Base-by-base conservation (phyloP, 1,139 yeast species). In the Yamadazyma songkhlaensis region DNA sequence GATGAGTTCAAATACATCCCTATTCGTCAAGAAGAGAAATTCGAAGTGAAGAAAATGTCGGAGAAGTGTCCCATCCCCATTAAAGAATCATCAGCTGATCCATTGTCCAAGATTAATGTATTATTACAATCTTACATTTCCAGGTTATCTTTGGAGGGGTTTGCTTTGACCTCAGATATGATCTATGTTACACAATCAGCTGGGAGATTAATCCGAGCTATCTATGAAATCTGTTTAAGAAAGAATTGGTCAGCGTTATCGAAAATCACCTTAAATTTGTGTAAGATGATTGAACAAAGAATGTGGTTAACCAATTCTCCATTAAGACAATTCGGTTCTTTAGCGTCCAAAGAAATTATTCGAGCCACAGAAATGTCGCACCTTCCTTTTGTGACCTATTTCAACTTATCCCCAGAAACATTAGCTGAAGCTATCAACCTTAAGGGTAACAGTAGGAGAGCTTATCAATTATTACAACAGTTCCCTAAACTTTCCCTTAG, bases 141-240 rank as follows among this genome's bases (percentile, higher is more conserved):
- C 1, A 62, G 83, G 25, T 63, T 90, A 29, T 64, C 71, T 9
- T 65, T 94, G 11, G 95, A 85, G 2, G 98, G 97, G 1, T 87
- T 87, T 65, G 97, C 97, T 0, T 63, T 94, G 42, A 79, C 84
- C 72, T 81, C 97, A 0, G 99, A 94, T 63, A 89, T 90, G 97
- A 74, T 87, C 3, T 92, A 87, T 53, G 79, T 94, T 29, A 86
- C 94, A 0, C 98, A 92, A 57, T 87, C 95, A 27, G 97, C 97
- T 0, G 95, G 95, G 6, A 75, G 99, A 55, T 61, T 94, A 30
- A 67, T 90, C 37, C 66, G 97, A 37, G 97, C 98, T 0, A 75
- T 94, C 46, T 82, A 77, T 54, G 97, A 92, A 54, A 78, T 92
- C 20, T 76, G 88, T 8, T 51, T 87, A 33, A 68, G 74, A 37